These are phyloP conservation scores for Isabelozyma rhagii DNA, from an alignment of 805 yeast genomes.

Conservation along the genomic window DNA sequence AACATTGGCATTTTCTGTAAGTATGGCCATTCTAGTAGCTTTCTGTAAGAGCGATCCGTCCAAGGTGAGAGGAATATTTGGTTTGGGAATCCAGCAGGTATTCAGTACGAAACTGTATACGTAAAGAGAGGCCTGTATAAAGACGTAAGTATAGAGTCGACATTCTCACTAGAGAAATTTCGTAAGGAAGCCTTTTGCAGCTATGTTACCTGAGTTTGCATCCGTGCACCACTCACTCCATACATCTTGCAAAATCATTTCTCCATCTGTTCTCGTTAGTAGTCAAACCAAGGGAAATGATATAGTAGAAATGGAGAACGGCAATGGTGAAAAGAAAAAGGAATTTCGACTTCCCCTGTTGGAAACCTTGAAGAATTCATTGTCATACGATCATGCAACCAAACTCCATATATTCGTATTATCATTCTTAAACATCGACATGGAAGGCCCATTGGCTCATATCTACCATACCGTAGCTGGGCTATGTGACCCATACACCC, in stretches of 20 bases:
- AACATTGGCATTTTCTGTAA: constrained; percentile 26
- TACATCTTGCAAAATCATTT: too few relatives aligned
- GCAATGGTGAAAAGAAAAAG: constrained; percentile 9
- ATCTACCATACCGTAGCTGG: constrained; percentile 17
- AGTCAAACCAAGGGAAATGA: constrained; percentile 8
- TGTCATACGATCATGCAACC: constrained; percentile 7
- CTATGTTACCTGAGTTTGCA: neutral
- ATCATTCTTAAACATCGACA: constrained; percentile 1
- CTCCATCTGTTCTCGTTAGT: neutral
- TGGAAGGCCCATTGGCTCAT: constrained; percentile 10
- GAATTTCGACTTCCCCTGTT: constrained; percentile 13
- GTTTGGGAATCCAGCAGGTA: constrained; percentile 19
- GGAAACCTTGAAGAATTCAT: constrained; percentile 6
- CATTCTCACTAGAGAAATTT: too few relatives aligned
- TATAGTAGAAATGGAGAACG: constrained; percentile 14
- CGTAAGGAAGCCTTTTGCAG: neutral
- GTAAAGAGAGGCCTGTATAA: neutral
- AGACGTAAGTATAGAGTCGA: neutral
- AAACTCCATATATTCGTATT: neutral
- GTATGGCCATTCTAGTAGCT: constrained; percentile 36
- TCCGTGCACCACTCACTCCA: neutral
- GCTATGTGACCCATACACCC: constrained; percentile 63
- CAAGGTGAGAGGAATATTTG: constrained; percentile 35
- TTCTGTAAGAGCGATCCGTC: constrained; percentile 23
- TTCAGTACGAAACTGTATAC: constrained; percentile 1